phyloP scores from a whole-genome alignment of 768 basidiomycete genomes.

The Pisolithus sp. region DNA sequence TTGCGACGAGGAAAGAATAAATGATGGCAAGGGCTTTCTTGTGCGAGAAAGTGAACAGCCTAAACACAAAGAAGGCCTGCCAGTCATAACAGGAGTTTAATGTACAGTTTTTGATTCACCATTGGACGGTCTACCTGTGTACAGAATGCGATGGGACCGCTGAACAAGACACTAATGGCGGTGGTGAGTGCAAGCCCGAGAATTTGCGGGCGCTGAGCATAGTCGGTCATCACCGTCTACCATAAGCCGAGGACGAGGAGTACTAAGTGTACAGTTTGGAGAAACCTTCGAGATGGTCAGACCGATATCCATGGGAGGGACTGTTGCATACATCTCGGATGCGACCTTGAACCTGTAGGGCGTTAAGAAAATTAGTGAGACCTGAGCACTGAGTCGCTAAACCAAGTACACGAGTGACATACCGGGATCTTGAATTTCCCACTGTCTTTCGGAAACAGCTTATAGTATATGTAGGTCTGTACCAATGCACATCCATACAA shows the following conservation, averaged over 20 bases:
- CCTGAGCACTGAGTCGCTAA: too few relatives aligned
- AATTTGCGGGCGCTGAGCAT: not conserved
- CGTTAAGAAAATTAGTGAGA: too few relatives aligned
- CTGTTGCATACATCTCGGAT: too few relatives aligned
- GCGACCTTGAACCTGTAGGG: too few relatives aligned
- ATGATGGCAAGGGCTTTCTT: not conserved
- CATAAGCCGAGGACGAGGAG: not conserved
- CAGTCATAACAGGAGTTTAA: not conserved
- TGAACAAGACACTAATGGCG: not conserved
- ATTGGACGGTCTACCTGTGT: not conserved
- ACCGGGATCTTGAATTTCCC: too few relatives aligned
- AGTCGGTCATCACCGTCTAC: not conserved
- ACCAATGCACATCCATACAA: too few relatives aligned
- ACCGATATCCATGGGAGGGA: too few relatives aligned
- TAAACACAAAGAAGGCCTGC: not conserved
- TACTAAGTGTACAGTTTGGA: not conserved
- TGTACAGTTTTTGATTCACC: not conserved
- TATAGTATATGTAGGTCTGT: too few relatives aligned
- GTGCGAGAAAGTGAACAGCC: not conserved
- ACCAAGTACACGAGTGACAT: too few relatives aligned
- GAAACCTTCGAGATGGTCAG: not conserved
- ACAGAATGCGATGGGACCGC: not conserved
- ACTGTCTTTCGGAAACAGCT: too few relatives aligned
- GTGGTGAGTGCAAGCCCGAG: not conserved
- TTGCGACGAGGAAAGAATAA: not conserved